Evolutionary conservation across 768 basidiomycete species (phyloP), one percentile per base, ranked within the genome.

Genomic region (Dacryopinax primogenitus): DNA sequence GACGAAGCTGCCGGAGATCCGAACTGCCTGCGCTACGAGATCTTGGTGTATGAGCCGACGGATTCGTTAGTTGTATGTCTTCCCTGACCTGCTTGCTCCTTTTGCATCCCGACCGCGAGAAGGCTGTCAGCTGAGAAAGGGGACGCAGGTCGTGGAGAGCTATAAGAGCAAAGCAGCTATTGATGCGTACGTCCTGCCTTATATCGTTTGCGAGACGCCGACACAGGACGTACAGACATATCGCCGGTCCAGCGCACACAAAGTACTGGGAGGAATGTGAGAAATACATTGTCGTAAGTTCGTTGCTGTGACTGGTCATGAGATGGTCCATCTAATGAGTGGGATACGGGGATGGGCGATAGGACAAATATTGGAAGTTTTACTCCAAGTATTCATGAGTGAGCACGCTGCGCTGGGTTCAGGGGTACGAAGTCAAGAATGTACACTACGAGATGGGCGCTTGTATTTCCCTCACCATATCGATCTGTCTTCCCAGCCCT

Each of bases 121-220:
- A n/a, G n/a, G n/a, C n/a, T n/a, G n/a, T n/a, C n/a, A n/a, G n/a
- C n/a, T n/a, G n/a, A n/a, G n/a, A n/a, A n/a, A n/a, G n/a, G n/a
- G n/a, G n/a, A n/a, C n/a, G 26, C 51, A 58, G 51, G 51, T 58
- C 30, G 51, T 58, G 51, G 51, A 58, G 51, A 58, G 51, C 30
- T 58, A 58, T 58, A 58, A 58, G 51, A 58, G 51, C 51, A 58
- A 58, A 18, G 9, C 23, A 30, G 51, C 51, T 3, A 58, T 58
- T 13, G 51, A 58, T 30, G 51, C 51, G 51, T 58, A 21, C 51
- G 51, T 30, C 23, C 26, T 28, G 26, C 51, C 9, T 4, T 18
- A 3, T 30, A 30, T 58, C 11, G 6, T 30, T 3, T 7, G 26
- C 18, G 51, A 6, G 23, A 58, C 2, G 51, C 23, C 32, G 13